Percentiles rank a stretch among this genome's conserved stretches.
Conservation (phyloP, 805 yeast species). For the Cyberlindnera maclurae region DNA sequence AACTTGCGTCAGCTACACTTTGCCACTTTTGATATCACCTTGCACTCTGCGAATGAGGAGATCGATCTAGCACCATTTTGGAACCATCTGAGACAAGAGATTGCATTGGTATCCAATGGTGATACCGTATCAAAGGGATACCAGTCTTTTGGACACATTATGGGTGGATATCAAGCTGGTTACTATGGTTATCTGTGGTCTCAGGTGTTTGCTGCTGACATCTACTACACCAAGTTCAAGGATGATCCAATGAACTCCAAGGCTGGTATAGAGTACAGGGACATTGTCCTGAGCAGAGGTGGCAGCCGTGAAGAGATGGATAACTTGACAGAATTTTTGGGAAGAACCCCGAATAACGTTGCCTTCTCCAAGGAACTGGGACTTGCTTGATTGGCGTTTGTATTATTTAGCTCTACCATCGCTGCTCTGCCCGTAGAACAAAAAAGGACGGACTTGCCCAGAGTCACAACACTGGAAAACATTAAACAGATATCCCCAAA, state of each 20-base stretch:
- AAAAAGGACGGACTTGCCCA: too few relatives aligned
- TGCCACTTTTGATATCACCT: constrained; percentile 67
- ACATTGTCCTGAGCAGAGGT: constrained; percentile 61
- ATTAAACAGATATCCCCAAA: too few relatives aligned
- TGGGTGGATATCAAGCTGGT: constrained; percentile 79
- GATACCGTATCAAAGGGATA: constrained; percentile 55
- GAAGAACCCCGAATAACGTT: constrained; percentile 65
- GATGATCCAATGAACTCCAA: constrained; percentile 56
- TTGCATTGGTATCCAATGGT: constrained; percentile 51
- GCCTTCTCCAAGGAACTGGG: constrained; percentile 72
- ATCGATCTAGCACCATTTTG: constrained; percentile 50
- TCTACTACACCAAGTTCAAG: constrained; percentile 64
- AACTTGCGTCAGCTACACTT: constrained; percentile 73
- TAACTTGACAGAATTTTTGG: constrained; percentile 56
- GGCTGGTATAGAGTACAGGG: constrained; percentile 63
- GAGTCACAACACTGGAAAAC: too few relatives aligned
- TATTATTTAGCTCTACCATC: too few relatives aligned
- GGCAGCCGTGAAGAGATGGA: constrained; percentile 68
- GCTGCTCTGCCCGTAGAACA: too few relatives aligned
- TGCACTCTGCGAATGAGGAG: constrained; percentile 45
- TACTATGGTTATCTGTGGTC: constrained; percentile 87
- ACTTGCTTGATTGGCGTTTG: constrained; percentile 13
- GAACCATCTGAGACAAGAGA: constrained; percentile 60
- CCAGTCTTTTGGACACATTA: constrained; percentile 70
- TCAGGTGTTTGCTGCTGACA: constrained; percentile 78